Conservation (phyloP, 2,329 filamentous ascomycete genomes). For the Leptoxyphium fumago region DNA sequence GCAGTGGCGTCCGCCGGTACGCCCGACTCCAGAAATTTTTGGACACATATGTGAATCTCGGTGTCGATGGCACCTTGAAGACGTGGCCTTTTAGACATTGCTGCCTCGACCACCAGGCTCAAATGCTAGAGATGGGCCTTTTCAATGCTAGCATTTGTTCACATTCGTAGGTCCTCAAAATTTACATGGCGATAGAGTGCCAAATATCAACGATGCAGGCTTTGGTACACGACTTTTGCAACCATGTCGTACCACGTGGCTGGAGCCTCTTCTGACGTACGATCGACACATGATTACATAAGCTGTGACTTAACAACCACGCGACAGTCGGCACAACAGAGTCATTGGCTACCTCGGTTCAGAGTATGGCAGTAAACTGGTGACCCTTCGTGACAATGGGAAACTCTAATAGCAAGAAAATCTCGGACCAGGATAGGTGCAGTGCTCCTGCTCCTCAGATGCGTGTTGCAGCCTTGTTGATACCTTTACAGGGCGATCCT, state of each 20-base stretch:
- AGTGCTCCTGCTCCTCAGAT: not conserved
- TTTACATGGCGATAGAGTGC: too few species aligned
- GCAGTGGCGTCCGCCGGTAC: constrained; percentile 9
- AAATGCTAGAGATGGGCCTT: too few species aligned
- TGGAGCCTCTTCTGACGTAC: not conserved
- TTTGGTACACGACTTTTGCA: not conserved
- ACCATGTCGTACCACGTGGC: not conserved
- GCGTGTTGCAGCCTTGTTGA: constrained; percentile 4
- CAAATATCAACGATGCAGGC: too few species aligned
- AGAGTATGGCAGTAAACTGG: too few species aligned
- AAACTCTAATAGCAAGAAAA: constrained; percentile 49
- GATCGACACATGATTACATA: not conserved
- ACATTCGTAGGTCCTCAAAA: too few species aligned
- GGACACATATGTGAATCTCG: constrained; percentile 40
- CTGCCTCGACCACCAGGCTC: too few species aligned
- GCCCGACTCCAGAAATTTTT: constrained; percentile 15
- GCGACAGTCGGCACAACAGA: too few species aligned
- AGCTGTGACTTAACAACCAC: too few species aligned
- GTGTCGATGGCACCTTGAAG: constrained; percentile 18
- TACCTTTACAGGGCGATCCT: constrained; percentile 62
- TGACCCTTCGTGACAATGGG: constrained; percentile 37
- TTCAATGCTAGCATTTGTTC: too few species aligned
- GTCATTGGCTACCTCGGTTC: too few species aligned
- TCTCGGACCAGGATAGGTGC: constrained; percentile 75
- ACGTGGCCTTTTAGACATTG: not conserved